A percentile compares a stretch with the other conserved stretches of the same genome.
Evolutionary conservation across 495 filamentous ascomycete species (phyloP).

Genomic region (Neurospora intermedia): DNA sequence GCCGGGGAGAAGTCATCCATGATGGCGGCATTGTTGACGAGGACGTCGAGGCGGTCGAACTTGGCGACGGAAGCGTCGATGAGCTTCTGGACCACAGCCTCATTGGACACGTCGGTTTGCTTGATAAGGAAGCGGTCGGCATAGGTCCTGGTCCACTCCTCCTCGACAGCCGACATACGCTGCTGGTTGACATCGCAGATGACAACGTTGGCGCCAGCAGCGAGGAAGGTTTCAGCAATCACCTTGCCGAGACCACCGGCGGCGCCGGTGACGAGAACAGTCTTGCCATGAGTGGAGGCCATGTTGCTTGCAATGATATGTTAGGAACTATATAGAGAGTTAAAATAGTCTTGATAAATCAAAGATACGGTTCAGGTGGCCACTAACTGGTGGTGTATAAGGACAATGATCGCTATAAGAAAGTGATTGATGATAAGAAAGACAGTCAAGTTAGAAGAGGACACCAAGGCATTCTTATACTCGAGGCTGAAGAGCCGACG

Average conservation of each 20-base stretch:
- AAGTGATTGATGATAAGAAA: neutral
- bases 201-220: constrained; percentile 31
- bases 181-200: constrained; percentile 36
- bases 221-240: constrained; percentile 28
- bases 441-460: neutral
- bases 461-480: neutral
- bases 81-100: constrained; percentile 24
- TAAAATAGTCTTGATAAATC: neutral
- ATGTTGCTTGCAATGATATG: constrained; percentile 2
- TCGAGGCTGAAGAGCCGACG: neutral
- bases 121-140: constrained; percentile 18
- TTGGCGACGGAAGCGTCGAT: constrained; percentile 21
- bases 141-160: constrained; percentile 18
- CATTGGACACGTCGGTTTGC: constrained; percentile 27
- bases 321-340: neutral
- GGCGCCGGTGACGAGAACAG: constrained; percentile 34
- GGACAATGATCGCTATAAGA: neutral
- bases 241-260: constrained; percentile 33
- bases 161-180: constrained; percentile 23
- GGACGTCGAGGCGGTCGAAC: constrained; percentile 36
- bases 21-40: constrained; percentile 43
- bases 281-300: constrained; percentile 23
- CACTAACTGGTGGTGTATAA: neutral
- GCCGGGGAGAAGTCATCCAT: constrained; percentile 46
- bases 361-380: neutral